Conservation (phyloP, 306 rosid species). For the Malus asiatica region DNA sequence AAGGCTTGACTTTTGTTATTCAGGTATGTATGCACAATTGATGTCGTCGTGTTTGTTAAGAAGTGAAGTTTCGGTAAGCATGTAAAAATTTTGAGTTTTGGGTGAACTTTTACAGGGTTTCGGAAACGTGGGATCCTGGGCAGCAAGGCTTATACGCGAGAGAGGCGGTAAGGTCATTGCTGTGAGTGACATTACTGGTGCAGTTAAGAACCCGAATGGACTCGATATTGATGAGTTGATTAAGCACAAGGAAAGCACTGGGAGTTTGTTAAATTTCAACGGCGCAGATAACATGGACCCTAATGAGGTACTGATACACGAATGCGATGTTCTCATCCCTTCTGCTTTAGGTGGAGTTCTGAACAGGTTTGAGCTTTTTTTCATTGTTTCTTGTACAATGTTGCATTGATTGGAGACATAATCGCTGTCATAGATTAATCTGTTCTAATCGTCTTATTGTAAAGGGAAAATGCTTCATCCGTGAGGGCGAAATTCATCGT, state of each 20-base stretch:
- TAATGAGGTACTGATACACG: constrained; percentile 34
- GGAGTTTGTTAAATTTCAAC: constrained; percentile 31
- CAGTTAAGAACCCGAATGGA: constrained; percentile 39
- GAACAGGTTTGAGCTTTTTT: constrained; percentile 33
- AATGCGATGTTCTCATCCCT: constrained; percentile 55
- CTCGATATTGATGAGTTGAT: constrained; percentile 30
- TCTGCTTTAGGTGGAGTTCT: constrained; percentile 61
- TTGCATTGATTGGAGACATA: not conserved
- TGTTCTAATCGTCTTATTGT: not conserved
- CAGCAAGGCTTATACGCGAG: constrained; percentile 41
- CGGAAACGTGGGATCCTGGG: constrained; percentile 83
- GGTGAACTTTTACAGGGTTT: constrained; percentile 48
- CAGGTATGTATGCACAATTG: constrained; percentile 29
- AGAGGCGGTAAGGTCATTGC: constrained; percentile 49
- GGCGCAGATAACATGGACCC: constrained; percentile 44
- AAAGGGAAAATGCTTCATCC: constrained; percentile 48
- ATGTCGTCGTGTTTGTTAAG: not conserved
- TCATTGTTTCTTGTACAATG: not conserved
- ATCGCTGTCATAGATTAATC: not conserved
- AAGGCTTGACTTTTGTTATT: constrained; percentile 43
- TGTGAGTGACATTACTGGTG: constrained; percentile 55
- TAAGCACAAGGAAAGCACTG: constrained; percentile 36
- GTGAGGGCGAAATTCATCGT: constrained; percentile 50
- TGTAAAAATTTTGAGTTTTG: not conserved
- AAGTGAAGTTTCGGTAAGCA: not conserved